Evolutionary conservation across 768 basidiomycete genomes (phyloP).

Genomic region (Chalciporus piperatus): DNA sequence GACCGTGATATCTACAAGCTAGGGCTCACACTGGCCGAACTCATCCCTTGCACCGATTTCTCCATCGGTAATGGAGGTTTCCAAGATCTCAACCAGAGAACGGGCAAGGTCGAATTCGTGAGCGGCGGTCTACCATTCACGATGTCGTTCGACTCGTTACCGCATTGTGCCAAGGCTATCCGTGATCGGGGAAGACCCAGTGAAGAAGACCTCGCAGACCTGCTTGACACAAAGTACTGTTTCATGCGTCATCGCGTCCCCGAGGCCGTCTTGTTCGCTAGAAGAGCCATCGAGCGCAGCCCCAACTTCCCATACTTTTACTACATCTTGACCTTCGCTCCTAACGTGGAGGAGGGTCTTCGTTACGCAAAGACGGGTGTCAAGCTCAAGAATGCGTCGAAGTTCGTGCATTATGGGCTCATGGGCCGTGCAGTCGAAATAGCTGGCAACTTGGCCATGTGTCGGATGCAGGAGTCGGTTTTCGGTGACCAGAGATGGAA

Average conservation of each 20-base stretch:
- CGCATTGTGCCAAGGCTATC: conserved; percentile 56
- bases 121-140: conserved; percentile 58
- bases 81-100: conserved; percentile 41
- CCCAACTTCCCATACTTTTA: conserved; percentile 64
- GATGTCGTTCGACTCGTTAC: conserved; percentile 57
- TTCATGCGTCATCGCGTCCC: conserved; percentile 49
- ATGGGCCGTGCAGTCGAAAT: conserved; percentile 63
- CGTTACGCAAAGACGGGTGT: conserved; percentile 65
- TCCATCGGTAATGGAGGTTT: conserved; percentile 58
- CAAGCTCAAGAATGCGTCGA: conserved; percentile 51
- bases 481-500: conserved; percentile 46
- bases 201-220: conserved; percentile 56
- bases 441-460: conserved; percentile 55
- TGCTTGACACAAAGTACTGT: conserved; percentile 59
- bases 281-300: conserved; percentile 48
- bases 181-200: conserved; percentile 38
- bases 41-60: conserved; percentile 59
- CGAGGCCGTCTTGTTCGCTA: conserved; percentile 48
- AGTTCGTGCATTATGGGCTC: conserved; percentile 55
- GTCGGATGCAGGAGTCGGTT: conserved; percentile 43
- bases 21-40: conserved; percentile 45
- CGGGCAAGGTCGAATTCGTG: conserved; percentile 39
- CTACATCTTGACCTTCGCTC: conserved; percentile 54
- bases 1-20: conserved; percentile 50
- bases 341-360: conserved; percentile 49